Conservation (phyloP, 208 protist species). For the Angomonas ambiguus region DNA sequence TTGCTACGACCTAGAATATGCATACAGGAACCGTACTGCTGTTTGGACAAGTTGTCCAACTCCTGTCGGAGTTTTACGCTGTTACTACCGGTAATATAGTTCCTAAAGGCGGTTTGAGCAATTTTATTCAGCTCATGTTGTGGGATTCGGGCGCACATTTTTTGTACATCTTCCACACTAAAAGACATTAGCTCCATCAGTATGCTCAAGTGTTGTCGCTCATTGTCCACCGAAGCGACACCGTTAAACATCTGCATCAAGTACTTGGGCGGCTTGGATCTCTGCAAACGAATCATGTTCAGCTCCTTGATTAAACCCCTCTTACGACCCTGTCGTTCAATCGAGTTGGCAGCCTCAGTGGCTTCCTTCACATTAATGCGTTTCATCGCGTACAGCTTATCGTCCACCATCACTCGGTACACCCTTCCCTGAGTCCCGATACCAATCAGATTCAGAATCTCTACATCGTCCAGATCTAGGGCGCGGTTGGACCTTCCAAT, state of each 20-base stretch:
- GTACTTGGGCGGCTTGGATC: constrained; percentile 29
- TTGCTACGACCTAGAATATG: constrained; percentile 54
- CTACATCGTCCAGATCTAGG: constrained; percentile 68
- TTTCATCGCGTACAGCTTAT: constrained; percentile 82
- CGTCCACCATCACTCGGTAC: constrained; percentile 62
- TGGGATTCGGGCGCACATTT: constrained; percentile 75
- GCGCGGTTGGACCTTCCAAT: constrained; percentile 71
- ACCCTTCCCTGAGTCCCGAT: constrained; percentile 78
- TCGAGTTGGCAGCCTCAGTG: constrained; percentile 58
- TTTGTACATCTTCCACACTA: constrained; percentile 65
- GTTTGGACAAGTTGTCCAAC: constrained; percentile 34
- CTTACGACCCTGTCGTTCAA: constrained; percentile 80
- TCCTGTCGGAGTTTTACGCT: constrained; percentile 9
- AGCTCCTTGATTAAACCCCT: constrained; percentile 83
- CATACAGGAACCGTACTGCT: constrained; percentile 41
- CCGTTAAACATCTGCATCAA: constrained; percentile 88
- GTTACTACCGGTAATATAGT: constrained; percentile 30
- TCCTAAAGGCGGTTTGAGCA: constrained; percentile 64
- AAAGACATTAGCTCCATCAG: constrained; percentile 87
- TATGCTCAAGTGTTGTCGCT: constrained; percentile 63
- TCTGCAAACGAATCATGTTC: constrained; percentile 76
- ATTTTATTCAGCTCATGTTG: constrained; percentile 56
- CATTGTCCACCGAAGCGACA: constrained; percentile 42
- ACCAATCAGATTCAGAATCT: constrained; percentile 58
- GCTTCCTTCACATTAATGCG: constrained; percentile 74